Base-by-base conservation (phyloP, 1,284 basidiomycete species). In the Polyporus tsugae region DNA sequence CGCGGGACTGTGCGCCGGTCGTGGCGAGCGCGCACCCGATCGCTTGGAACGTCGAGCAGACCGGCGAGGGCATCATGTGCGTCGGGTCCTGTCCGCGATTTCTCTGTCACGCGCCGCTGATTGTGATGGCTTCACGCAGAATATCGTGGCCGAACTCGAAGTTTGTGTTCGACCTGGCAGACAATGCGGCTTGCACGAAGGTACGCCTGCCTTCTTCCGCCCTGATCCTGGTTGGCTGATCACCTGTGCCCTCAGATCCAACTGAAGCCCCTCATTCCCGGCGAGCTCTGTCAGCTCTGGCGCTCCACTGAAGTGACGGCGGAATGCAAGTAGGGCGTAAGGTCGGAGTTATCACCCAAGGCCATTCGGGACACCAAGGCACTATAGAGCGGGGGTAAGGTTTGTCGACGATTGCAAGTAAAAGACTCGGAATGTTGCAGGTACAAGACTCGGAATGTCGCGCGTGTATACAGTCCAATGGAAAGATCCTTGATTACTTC, bases 11-110 rank as follows among this genome's bases (percentile, higher is more conserved):
- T 2, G 82, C 77, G 11, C 62, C 62, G 4, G 53, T 77, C 5
- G 71, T 75, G 9, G 66, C 76, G 0, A 76, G 76, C 0, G 80
- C 81, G 0, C 83, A 81, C 64, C 76, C 77, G 0, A 71, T 73
- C 17, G 70, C 71, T 39, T 77, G 75, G 75, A 69, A 73, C 57
- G 74, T 76, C 2, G 68, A 75, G 60, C 67, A 75, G 65, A 66
- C 70, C 17, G 69, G 73, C 19, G 70, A 73, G 2, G 69, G 70
- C 17, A 70, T 77, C 38, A 66, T 71, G 77, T 76, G 52, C 15
- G 72, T 69, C 9, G 1, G 19, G 29, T 46, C 36, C 4, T 13
- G 42, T 41, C 6, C 13, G 22, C n/a, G n/a, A n/a, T 49, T 9
- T n/a, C n/a, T n/a, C 10, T 0, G 10, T 0, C 19, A 35, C 53